These are phyloP conservation scores for Miscanthus lutarioriparius DNA, from an alignment of 176 grass and related monocot genomes.

Conservation along the genomic window DNA sequence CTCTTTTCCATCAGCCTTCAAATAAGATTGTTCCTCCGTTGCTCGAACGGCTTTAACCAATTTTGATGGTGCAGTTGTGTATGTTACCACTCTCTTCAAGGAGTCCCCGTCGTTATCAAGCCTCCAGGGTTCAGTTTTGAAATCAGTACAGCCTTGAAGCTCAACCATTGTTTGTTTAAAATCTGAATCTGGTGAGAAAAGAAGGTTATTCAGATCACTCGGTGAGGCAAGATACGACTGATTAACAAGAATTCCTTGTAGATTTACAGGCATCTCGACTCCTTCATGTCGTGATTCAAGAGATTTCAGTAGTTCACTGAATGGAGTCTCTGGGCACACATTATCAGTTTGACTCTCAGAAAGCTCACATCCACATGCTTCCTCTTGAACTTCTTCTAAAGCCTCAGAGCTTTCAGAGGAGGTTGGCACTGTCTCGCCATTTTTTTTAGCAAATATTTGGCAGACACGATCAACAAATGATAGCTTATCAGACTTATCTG, in stretches of 20 bases:
- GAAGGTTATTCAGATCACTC: constrained; percentile 69
- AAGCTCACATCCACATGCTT: constrained; percentile 24
- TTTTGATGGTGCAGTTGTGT: constrained; percentile 81
- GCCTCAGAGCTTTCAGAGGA: constrained; percentile 16
- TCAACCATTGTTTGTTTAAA: constrained; percentile 61
- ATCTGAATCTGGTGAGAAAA: constrained; percentile 84
- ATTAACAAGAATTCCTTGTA: constrained; percentile 73
- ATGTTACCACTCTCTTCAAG: constrained; percentile 72
- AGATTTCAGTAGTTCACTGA: constrained; percentile 62
- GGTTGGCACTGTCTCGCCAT: constrained; percentile 23
- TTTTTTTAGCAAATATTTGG: constrained; percentile 61
- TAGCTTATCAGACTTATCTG: constrained; percentile 33
- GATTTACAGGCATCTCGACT: constrained; percentile 78
- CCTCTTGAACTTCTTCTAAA: constrained; percentile 43
- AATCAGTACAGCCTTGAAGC: constrained; percentile 61
- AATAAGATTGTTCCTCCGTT: constrained; percentile 88
- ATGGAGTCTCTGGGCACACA: constrained; percentile 38
- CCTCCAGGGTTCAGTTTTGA: constrained; percentile 81
- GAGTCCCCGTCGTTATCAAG: constrained; percentile 49
- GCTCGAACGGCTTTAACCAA: constrained; percentile 83
- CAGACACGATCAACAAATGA: constrained; percentile 58
- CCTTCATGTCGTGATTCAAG: constrained; percentile 50
- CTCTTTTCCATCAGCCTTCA: constrained; percentile 74
- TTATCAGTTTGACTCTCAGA: constrained; percentile 32
- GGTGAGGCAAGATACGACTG: constrained; percentile 64